These are phyloP conservation scores for Yarrowia sp. DNA, from an alignment of 805 yeast species.

Conservation along the genomic window DNA sequence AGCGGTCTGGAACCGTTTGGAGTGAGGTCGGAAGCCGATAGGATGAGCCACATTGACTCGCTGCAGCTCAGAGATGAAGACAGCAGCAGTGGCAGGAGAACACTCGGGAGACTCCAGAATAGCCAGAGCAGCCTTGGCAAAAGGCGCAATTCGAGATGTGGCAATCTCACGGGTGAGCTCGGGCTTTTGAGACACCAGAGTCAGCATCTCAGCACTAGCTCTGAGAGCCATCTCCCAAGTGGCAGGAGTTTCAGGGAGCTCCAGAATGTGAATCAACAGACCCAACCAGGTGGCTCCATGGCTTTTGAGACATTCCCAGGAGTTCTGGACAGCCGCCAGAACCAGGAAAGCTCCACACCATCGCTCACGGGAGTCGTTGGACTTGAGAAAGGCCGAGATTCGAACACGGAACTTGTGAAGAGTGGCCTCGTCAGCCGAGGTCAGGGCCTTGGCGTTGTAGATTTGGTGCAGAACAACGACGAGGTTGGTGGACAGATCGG, in stretches of 20 bases:
- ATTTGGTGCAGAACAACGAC: conserved; percentile 26
- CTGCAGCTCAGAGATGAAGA: conserved; percentile 46
- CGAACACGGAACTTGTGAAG: conserved; percentile 37
- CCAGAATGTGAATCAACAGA: conserved; percentile 42
- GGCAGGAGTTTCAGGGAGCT: conserved; percentile 39
- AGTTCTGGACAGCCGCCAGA: conserved; percentile 31
- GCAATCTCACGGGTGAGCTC: conserved; percentile 78
- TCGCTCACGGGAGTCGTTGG: conserved; percentile 39
- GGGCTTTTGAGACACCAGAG: conserved; percentile 62
- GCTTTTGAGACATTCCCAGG: conserved; percentile 38
- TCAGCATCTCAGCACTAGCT: conserved; percentile 35
- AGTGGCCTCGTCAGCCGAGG: conserved; percentile 28
- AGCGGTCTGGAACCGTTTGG: conserved; percentile 55
- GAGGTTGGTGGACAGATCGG: conserved; percentile 18
- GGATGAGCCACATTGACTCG: conserved; percentile 52
- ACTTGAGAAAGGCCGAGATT: conserved; percentile 41
- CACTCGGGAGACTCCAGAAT: conserved; percentile 44
- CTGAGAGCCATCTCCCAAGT: conserved; percentile 37
- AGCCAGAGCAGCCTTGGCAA: conserved; percentile 53
- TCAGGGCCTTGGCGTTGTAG: conserved; percentile 28
- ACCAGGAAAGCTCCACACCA: conserved; percentile 44
- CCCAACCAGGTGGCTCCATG: conserved; percentile 44
- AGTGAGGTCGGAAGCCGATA: conserved; percentile 79
- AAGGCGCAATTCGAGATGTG: conserved; percentile 70
- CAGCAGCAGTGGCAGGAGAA: conserved; percentile 39